A percentile compares a stretch with the other conserved stretches of the same genome.
Evolutionary conservation across 805 yeast species (phyloP).

Genomic region (Nakazawaea anatomiae): DNA sequence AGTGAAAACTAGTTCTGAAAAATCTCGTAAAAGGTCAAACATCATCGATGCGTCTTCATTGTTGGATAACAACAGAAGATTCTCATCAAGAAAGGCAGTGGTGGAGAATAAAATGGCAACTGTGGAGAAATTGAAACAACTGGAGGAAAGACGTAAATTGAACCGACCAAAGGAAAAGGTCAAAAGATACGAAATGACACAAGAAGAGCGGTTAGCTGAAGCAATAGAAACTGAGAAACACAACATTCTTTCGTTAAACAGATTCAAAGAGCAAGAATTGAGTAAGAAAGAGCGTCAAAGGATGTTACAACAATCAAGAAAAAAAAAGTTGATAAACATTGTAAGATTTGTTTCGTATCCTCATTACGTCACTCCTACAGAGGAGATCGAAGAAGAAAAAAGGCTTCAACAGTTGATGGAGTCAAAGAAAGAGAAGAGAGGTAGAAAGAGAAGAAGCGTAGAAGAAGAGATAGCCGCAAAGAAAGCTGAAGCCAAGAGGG

Average conservation of each 20-base stretch:
- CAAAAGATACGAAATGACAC: constrained; percentile 46
- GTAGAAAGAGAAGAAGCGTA: constrained; percentile 27
- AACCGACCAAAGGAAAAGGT: constrained; percentile 20
- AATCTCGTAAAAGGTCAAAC: constrained; percentile 3
- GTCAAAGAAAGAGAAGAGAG: constrained; percentile 29
- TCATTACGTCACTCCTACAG: constrained; percentile 53
- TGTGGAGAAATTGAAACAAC: constrained; percentile 62
- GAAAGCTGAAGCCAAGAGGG: constrained; percentile 7
- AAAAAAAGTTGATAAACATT: constrained; percentile 54
- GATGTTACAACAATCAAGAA: constrained; percentile 60
- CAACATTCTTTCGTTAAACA: constrained; percentile 66
- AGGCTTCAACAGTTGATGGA: constrained; percentile 29
- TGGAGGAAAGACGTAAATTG: constrained; percentile 48
- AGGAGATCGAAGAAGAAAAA: constrained; percentile 49
- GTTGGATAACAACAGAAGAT: constrained; percentile 50
- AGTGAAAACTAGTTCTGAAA: constrained; percentile 22
- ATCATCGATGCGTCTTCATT: constrained; percentile 39
- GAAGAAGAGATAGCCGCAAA: not conserved
- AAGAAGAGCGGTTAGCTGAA: constrained; percentile 69
- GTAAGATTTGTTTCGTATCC: constrained; percentile 45
- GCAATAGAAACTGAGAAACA: constrained; percentile 82
- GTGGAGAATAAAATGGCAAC: constrained; percentile 73
- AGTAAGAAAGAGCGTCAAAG: constrained; percentile 74
- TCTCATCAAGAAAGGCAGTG: constrained; percentile 74
- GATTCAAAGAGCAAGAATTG: constrained; percentile 79